phyloP scores from a whole-genome alignment of 768 basidiomycete species.

The Mycena floridula region DNA sequence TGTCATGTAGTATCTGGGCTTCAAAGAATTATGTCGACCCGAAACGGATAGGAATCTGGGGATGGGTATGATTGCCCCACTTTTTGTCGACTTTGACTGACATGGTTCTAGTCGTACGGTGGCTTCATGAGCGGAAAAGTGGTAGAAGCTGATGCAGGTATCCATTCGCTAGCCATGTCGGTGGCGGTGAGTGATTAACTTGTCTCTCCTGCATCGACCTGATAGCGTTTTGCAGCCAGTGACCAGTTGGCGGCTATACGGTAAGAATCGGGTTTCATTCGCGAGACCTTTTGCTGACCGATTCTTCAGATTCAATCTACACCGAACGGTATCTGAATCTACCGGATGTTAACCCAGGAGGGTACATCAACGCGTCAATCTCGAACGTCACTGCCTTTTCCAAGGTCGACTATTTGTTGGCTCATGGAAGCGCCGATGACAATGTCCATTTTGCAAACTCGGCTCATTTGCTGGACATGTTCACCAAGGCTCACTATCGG shows the following conservation, averaged over 20 bases:
- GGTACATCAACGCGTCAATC: slow-evolving; percentile 89
- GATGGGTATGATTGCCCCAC: slow-evolving; percentile 59
- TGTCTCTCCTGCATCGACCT: slow-evolving; percentile 4
- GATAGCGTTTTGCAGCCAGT: slow-evolving; percentile 53
- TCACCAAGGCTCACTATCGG: slow-evolving; percentile 70
- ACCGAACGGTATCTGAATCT: slow-evolving; percentile 97
- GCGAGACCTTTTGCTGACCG: neutral
- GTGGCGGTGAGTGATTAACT: slow-evolving; percentile 60
- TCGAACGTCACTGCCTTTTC: slow-evolving; percentile 85
- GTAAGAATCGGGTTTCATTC: slow-evolving; percentile 28
- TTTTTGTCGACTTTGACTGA: neutral
- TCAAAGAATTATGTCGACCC: slow-evolving; percentile 84
- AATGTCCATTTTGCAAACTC: slow-evolving; percentile 95
- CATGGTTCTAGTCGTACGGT: slow-evolving; percentile 70
- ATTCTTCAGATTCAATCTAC: slow-evolving; percentile 76
- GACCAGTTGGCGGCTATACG: slow-evolving; percentile 80
- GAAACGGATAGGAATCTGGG: slow-evolving; percentile 91
- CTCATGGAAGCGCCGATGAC: slow-evolving; percentile 93
- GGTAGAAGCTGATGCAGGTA: slow-evolving; percentile 81
- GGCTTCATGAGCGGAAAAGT: slow-evolving; percentile 96
- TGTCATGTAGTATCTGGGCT: slow-evolving; percentile 69
- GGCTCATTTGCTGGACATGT: slow-evolving; percentile 88
- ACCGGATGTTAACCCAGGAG: slow-evolving; percentile 69
- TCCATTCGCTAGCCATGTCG: slow-evolving; percentile 88
- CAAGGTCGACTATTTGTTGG: slow-evolving; percentile 74